Conservation (phyloP, 805 yeast species). For the Yamadazyma akitaensis region DNA sequence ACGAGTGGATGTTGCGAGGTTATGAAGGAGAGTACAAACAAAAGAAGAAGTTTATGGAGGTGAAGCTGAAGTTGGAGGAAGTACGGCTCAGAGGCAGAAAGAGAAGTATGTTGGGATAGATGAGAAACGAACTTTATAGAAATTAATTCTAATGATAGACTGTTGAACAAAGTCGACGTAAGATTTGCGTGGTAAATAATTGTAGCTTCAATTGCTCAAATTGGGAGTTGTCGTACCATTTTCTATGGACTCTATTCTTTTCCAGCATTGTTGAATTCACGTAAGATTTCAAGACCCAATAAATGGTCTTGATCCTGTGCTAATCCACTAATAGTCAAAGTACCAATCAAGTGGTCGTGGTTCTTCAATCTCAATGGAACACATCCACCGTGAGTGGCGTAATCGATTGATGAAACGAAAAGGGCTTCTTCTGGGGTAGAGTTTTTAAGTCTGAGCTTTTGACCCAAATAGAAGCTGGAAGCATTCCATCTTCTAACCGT, state of each 20-base stretch:
- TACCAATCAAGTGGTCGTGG: conserved; percentile 40
- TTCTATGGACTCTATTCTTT: background rate
- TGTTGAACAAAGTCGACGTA: background rate
- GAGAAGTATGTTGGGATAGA: conserved; percentile 75
- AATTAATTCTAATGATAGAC: too few relatives aligned
- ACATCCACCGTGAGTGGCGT: conserved; percentile 56
- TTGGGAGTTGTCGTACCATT: too few relatives aligned
- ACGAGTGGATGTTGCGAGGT: conserved; percentile 70
- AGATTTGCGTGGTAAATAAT: background rate
- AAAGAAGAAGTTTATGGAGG: conserved; percentile 46
- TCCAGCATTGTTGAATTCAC: conserved; percentile 5
- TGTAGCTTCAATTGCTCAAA: too few relatives aligned
- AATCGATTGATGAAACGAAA: conserved; percentile 40
- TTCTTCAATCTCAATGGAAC: conserved; percentile 45
- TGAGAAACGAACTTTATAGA: too few relatives aligned
- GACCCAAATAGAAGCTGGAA: conserved; percentile 48
- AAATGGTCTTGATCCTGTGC: conserved; percentile 54
- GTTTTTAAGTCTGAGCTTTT: conserved; percentile 33
- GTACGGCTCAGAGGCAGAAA: conserved; percentile 92
- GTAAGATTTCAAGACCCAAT: conserved; percentile 38
- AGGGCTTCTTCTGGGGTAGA: conserved; percentile 36
- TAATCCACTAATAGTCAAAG: conserved; percentile 55
- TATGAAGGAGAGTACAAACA: conserved; percentile 42
- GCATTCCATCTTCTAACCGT: conserved; percentile 46
- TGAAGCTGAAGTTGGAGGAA: conserved; percentile 65